phyloP scores from a whole-genome alignment of 2,329 filamentous ascomycete genomes.

The Truncatella angustata region DNA sequence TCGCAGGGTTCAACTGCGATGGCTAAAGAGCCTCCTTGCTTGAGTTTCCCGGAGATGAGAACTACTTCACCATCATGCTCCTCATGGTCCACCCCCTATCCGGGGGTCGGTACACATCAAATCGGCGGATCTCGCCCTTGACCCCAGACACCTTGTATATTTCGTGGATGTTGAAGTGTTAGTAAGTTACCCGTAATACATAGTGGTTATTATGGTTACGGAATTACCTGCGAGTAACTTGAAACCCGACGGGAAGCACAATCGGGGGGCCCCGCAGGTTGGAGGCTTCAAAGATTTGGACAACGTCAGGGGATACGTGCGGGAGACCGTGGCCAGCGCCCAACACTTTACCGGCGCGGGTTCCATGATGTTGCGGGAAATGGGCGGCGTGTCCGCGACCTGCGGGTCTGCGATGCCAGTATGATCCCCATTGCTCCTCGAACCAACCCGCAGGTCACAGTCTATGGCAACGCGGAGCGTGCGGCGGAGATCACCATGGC shows the following conservation, averaged over 20 bases:
- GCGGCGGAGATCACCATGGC: not conserved
- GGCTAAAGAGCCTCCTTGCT: not conserved
- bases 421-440: not conserved
- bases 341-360: not conserved
- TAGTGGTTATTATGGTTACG: not conserved
- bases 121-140: not conserved
- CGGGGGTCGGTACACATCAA: conserved; percentile 12
- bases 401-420: conserved; percentile 1
- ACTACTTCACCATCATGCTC: not conserved
- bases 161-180: conserved; percentile 8
- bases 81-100: conserved; percentile 10
- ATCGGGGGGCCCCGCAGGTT: not conserved
- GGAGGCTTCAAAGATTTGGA: not conserved
- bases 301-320: not conserved
- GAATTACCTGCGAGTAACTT: not conserved
- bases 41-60: not conserved
- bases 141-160: not conserved
- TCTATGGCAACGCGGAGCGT: not conserved
- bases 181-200: conserved; percentile 9
- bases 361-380: not conserved
- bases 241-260: conserved; percentile 4
- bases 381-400: not conserved
- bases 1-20: not conserved
- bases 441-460: not conserved
- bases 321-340: not conserved